Base-by-base conservation (phyloP, 441 rosid genomes). In the Syzygium syzygioides region DNA sequence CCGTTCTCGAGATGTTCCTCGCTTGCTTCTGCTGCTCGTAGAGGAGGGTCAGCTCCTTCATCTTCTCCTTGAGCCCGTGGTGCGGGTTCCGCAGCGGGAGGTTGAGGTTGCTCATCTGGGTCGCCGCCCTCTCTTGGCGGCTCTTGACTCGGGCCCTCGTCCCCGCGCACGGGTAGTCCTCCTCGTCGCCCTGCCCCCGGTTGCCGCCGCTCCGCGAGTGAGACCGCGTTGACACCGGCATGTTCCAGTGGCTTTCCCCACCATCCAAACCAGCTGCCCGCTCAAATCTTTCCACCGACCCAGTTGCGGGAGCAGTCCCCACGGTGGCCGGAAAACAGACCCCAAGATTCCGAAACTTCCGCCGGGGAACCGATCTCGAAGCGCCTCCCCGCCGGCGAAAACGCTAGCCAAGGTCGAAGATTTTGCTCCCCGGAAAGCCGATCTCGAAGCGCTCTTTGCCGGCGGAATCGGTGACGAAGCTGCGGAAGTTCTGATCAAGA, bases 191-290 rank as follows among this genome's bases (percentile, higher is more conserved):
- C 57, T 60, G 88, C 20, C 87, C 88, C 37, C 84, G 88, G 19
- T n/a, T n/a, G n/a, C 30, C 9, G 86, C 37, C 60, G 91, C 87
- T 89, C 93, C 23, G 50, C 25, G 64, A 37, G 64, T 94, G 95
- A 18, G 98, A 95, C 93, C 98, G 89, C 71, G 99, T 97, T 37
- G 98, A 95, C 66, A 96, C 97, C 32, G 96, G 98, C 99, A 96
- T 60, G 68, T 96, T 93, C 57, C 86, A 7, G 34, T 86, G 84
- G 89, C 17, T 91, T 91, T 85, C 88, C 95, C 89, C 85, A 88
- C 91, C 87, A 91, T 91, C 89, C 93, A 93, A 93, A 93, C 93
- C 92, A 89, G 92, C 89, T 30, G 57, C 23, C 18, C 28, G 26
- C 68, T 41, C 83, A 2, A 59, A 76, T 76, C 66, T 54, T 91